A percentile compares a stretch with the other conserved stretches of the same genome.
Conservation (phyloP, 2,329 filamentous ascomycete species). For the Chaetomium olivaceum region DNA sequence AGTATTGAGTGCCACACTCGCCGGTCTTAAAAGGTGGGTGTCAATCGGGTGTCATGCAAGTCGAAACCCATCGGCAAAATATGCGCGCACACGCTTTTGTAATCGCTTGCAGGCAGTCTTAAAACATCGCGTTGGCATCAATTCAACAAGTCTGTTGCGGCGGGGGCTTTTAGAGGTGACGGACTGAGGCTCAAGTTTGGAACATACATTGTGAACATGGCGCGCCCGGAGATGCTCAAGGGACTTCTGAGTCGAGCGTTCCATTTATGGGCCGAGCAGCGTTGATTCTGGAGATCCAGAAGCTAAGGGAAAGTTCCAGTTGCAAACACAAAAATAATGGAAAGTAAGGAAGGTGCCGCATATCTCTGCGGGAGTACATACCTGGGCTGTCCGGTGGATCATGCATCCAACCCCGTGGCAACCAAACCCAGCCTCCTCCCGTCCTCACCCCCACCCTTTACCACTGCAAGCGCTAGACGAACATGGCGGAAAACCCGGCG, state of each 20-base stretch:
- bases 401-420: neutral
- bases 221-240: neutral
- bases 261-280: too few relatives aligned
- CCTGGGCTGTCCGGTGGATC: too few relatives aligned
- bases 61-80: neutral
- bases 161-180: neutral
- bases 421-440: neutral
- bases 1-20: neutral
- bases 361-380: neutral
- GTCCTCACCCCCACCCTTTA: neutral
- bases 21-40: neutral
- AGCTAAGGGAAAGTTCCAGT: neutral
- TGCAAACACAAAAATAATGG: neutral
- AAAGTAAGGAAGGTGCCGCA: neutral
- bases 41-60: neutral
- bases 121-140: neutral
- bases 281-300: neutral
- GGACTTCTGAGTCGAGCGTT: too few relatives aligned
- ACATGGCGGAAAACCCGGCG: neutral
- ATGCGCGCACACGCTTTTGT: slow-evolving; percentile 5
- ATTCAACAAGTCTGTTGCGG: neutral
- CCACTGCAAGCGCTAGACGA: neutral
- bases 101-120: neutral
- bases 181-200: neutral
- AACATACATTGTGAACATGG: neutral